A percentile compares a stretch with the other conserved stretches of the same genome.
These are phyloP conservation scores for Candida xiaguanensis DNA, from an alignment of 805 yeast species.

Conservation along the genomic window DNA sequence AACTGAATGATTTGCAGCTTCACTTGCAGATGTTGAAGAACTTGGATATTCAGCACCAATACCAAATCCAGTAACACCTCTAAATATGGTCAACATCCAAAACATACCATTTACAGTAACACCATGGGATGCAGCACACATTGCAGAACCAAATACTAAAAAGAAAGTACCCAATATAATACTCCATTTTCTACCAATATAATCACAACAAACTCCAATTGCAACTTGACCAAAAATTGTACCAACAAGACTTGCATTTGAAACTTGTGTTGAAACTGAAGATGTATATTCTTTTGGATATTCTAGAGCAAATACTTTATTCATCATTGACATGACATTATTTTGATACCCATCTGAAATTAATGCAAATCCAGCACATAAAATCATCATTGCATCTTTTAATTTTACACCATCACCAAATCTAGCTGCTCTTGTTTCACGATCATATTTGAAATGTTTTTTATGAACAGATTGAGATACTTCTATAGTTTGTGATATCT, in stretches of 20 bases:
- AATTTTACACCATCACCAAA: slow-evolving; percentile 20
- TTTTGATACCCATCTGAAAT: slow-evolving; percentile 78
- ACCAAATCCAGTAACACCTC: slow-evolving; percentile 78
- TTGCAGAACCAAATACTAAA: slow-evolving; percentile 58
- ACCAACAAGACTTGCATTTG: slow-evolving; percentile 66
- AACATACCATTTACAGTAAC: slow-evolving; percentile 56
- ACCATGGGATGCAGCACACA: slow-evolving; percentile 74
- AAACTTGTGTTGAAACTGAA: slow-evolving; percentile 57
- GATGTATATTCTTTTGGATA: slow-evolving; percentile 45
- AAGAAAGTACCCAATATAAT: slow-evolving; percentile 59
- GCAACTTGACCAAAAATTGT: slow-evolving; percentile 68
- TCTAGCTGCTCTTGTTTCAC: slow-evolving; percentile 27
- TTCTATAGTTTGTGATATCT: neutral
- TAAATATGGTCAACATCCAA: slow-evolving; percentile 70
- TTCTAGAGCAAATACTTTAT: slow-evolving; percentile 48
- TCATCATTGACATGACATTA: slow-evolving; percentile 68
- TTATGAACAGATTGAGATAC: neutral
- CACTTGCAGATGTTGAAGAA: slow-evolving; percentile 63
- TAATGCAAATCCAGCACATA: slow-evolving; percentile 72
- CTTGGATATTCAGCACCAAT: slow-evolving; percentile 77
- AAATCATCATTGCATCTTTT: slow-evolving; percentile 41
- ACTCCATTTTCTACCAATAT: slow-evolving; percentile 69
- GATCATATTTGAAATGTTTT: slow-evolving; percentile 28
- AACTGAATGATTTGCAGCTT: slow-evolving; percentile 67
- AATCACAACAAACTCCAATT: slow-evolving; percentile 62